These are phyloP conservation scores for Stevia rebaudiana DNA, from an alignment of 140 eudicot species.

Conservation along the genomic window DNA sequence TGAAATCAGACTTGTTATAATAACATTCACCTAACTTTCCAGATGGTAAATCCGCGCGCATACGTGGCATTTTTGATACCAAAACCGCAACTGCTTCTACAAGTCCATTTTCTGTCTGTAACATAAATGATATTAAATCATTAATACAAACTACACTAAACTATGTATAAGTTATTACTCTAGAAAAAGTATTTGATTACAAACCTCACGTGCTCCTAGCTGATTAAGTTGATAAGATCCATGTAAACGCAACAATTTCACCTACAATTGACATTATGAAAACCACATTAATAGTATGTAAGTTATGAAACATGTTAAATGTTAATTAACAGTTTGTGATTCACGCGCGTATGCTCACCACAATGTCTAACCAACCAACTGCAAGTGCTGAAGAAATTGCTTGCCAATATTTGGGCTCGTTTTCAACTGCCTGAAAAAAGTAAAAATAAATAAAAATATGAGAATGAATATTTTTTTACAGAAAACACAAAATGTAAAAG, in stretches of 20 bases:
- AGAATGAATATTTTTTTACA: too few species aligned
- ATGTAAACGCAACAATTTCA: conserved; percentile 87
- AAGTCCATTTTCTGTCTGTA: conserved; percentile 93
- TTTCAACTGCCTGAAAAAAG: conserved; percentile 61
- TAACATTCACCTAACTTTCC: conserved; percentile 86
- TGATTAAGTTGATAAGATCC: conserved; percentile 91
- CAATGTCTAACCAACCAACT: conserved; percentile 94
- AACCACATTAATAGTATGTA: neutral
- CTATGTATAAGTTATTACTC: conserved; percentile 1
- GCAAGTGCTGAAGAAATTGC: conserved; percentile 85
- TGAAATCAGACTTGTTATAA: conserved; percentile 73
- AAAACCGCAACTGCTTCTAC: conserved; percentile 97
- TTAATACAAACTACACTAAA: neutral
- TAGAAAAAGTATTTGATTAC: conserved; percentile 11
- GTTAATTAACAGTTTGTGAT: neutral
- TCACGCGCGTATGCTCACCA: conserved; percentile 37
- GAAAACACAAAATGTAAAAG: neutral
- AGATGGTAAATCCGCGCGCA: conserved; percentile 55
- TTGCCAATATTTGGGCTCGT: conserved; percentile 80
- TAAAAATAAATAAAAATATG: too few species aligned
- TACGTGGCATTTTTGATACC: conserved; percentile 86
- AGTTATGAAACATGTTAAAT: conserved; percentile 1
- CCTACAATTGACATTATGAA: conserved; percentile 41
- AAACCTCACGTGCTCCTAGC: conserved; percentile 86
- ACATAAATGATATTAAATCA: conserved; percentile 2